Evolutionary conservation across 192 early-diverging fungal species (phyloP), one percentile per base, ranked within the genome.

Genomic region (Funneliformis geosporum): DNA sequence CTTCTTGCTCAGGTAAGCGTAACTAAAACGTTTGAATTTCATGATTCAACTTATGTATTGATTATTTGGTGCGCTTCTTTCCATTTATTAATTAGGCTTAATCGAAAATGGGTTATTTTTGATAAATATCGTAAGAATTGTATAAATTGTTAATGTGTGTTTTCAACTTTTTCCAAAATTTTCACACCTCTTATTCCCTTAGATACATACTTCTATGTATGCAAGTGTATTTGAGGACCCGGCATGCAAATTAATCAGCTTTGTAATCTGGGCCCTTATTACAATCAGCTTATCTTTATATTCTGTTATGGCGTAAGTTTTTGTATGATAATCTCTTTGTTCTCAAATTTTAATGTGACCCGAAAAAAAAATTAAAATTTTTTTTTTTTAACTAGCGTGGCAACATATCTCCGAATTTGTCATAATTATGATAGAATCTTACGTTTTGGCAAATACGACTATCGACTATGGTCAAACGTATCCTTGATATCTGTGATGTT

Each of bases 341-440:
- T 9, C 6, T 44, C 5, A 4, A 44, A 44, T 44, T 44, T 44
- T 1, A 44, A 33, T 2, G 33, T 33, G 33, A 33, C 0, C 33
- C 33, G 33, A 33, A 33, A 33, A 33, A 33, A 28, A 28, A 21
- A 28, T 28, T 11, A 7, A 1, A 25, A 28, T 65, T 9, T 67
- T 10, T 0, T 67, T 2, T 28, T 28, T 28, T 28, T 38, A 16
- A 27, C 9, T 38, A 69, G 67, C 5, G 21, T 44, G 2, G 42
- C 40, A n/a, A 69, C 67, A 40, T 69, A 69, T 43, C 16, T 69
- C 23, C 67, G 67, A 9, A n/a, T 69, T 43, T 69, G 67, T n/a
- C 40, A n/a, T 21, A 16, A 55, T 44, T 44, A 10, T 33, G 9
- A 33, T n/a, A 43, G 1, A 43, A n/a, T 23, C 42, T 44, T 43